phyloP scores from a whole-genome alignment of 192 early-diverging fungal genomes.

The Coemansia sp. region DNA sequence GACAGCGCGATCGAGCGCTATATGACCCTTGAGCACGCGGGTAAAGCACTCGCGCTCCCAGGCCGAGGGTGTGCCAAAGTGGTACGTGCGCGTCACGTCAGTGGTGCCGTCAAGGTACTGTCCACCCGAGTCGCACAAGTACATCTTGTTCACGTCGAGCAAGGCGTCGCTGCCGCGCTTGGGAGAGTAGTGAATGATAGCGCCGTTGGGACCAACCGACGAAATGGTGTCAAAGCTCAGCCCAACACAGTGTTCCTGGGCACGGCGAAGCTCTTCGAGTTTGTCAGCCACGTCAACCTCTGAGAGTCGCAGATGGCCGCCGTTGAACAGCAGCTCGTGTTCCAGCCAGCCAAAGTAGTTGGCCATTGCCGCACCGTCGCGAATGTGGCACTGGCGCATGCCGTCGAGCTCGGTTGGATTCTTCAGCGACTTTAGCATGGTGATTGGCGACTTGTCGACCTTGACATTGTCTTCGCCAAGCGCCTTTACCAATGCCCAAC shows the following conservation, averaged over 20 bases:
- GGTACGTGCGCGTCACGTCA: conserved; percentile 94
- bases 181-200: conserved; percentile 98
- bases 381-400: conserved; percentile 88
- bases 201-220: conserved; percentile 92
- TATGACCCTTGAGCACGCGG: conserved; percentile 98
- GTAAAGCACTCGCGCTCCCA: conserved; percentile 94
- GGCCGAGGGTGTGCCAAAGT: conserved; percentile 83
- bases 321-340: conserved; percentile 75
- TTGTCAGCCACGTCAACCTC: conserved; percentile 89
- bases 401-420: conserved; percentile 89
- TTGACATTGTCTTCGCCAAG: conserved; percentile 65
- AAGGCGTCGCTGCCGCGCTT: conserved; percentile 76
- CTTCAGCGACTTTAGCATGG: conserved; percentile 90
- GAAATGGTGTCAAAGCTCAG: conserved; percentile 98
- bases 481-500: conserved; percentile 76
- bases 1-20: conserved; percentile 84
- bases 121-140: conserved; percentile 95
- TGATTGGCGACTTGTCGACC: conserved; percentile 71
- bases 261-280: conserved; percentile 78
- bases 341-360: conserved; percentile 95
- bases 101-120: conserved; percentile 98
- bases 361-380: conserved; percentile 88
- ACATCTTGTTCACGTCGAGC: conserved; percentile 78
- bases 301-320: conserved; percentile 63
- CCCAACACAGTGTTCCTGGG: conserved; percentile 83